Evolutionary conservation across 208 protist species (phyloP), one percentile per base, ranked within the genome.

Genomic region (Acanthamoeba castellanii): DNA sequence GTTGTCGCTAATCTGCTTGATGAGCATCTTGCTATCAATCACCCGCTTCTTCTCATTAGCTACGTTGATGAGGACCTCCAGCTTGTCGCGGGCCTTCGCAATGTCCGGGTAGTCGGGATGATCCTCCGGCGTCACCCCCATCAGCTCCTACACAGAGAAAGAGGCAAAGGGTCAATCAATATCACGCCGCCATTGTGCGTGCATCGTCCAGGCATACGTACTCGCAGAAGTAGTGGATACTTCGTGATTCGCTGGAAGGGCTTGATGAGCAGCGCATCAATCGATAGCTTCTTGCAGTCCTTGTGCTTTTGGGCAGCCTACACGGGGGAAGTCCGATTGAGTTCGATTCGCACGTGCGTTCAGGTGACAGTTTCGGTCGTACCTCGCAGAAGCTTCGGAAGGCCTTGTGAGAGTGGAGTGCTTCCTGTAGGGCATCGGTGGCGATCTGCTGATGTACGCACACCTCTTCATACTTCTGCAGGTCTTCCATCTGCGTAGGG

Each of bases 241-340:
- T 93, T 93, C 30, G 89, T 93, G 27, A 93, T 93, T 64, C 89
- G 61, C 37, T 93, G 89, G 68, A 93, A 93, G 47, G 89, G 89
- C 16, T 93, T 93, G 59, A 93, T 93, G 45, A 93, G 70, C 27
- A 93, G 55, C 1, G 42, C 47, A 18, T 47, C 59, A 7, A 93
- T 66, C 20, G 30, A 47, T 25, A 93, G n/a, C 89, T 66, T 42
- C 25, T 64, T 37, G 47, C 59, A 81, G 25, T 81, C 89, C 32
- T 50, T n/a, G 34, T 93, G n/a, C 64, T 72, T 93, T 25, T 72
- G 59, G 3, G 68, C 89, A 13, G 11, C 22, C 89, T 93, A 87
- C 13, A 30, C 25, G 45, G 8, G 45, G 8, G 5, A 9, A 47
- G 45, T 14, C 45, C 45, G 45, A 47, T 47, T 47, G 45, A 47